Percentiles rank a stretch among this genome's conserved stretches.
These are phyloP conservation scores for Vachellia collinsii DNA, from an alignment of 306 rosid species.

Conservation along the genomic window DNA sequence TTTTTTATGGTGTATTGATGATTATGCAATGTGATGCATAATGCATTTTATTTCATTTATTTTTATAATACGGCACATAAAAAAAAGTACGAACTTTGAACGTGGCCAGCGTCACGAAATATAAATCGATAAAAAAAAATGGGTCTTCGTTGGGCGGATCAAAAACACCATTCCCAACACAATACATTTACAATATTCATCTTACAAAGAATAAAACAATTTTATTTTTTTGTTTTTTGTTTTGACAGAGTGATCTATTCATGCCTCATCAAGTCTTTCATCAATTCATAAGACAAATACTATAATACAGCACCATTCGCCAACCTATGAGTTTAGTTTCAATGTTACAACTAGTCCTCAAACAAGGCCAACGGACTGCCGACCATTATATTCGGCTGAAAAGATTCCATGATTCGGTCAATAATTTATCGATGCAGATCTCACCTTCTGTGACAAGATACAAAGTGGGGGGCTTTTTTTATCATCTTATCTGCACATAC, in stretches of 20 bases:
- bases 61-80: not conserved
- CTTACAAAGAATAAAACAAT: not conserved
- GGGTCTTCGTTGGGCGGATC: not conserved
- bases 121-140: not conserved
- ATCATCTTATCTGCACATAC: slow-evolving; percentile 1
- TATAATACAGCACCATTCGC: not conserved
- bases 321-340: slow-evolving; percentile 16
- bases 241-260: slow-evolving; percentile 20
- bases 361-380: slow-evolving; percentile 29
- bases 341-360: slow-evolving; percentile 32
- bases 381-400: slow-evolving; percentile 20
- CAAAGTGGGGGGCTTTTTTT: not conserved
- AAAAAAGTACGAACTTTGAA: not conserved
- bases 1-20: too few species aligned
- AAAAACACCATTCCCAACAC: not conserved
- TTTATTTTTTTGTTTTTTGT: not conserved
- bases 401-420: slow-evolving; percentile 29
- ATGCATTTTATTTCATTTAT: too few species aligned
- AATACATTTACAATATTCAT: slow-evolving; percentile 1
- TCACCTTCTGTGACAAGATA: not conserved
- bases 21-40: too few species aligned
- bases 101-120: not conserved
- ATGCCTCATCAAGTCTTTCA: not conserved
- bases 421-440: slow-evolving; percentile 32
- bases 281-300: not conserved